These are phyloP conservation scores for Pseudisothecium myosuroides DNA, from an alignment of 225 moss, liverwort and hornwort species.

Conservation along the genomic window DNA sequence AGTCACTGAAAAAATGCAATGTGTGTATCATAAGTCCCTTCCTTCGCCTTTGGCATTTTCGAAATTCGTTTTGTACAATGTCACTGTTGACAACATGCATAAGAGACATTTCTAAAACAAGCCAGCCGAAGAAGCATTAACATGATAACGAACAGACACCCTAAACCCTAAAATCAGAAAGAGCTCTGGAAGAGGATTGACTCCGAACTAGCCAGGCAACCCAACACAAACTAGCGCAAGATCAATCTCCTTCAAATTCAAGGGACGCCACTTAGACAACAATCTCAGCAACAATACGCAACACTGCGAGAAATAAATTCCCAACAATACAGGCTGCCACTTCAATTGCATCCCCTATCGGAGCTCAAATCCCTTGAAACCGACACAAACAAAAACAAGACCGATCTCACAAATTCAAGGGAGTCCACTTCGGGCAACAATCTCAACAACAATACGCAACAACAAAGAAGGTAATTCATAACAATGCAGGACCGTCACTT, in stretches of 20 bases:
- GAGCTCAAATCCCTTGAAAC: neutral
- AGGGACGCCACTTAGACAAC: neutral
- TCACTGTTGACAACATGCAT: neutral
- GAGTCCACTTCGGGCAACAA: neutral
- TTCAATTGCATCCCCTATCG: neutral
- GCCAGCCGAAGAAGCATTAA: neutral
- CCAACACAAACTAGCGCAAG: neutral
- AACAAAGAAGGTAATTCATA: neutral
- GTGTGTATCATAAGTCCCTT: neutral
- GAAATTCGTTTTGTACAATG: neutral
- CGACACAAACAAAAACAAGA: neutral
- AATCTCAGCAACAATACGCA: neutral
- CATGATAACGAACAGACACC: neutral
- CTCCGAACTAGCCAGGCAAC: neutral
- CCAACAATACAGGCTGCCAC: neutral
- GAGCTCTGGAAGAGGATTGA: neutral
- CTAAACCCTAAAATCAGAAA: neutral
- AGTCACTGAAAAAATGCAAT: slow-evolving; percentile 16
- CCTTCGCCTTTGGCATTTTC: neutral
- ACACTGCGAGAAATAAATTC: neutral
- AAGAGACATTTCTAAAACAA: neutral
- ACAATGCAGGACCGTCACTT: neutral
- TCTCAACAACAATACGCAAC: neutral
- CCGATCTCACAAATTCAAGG: neutral
- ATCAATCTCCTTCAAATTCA: neutral